Evolutionary conservation across 2,329 filamentous ascomycete species (phyloP), one percentile per base, ranked within the genome.

Genomic region (Fusarium lateritium): DNA sequence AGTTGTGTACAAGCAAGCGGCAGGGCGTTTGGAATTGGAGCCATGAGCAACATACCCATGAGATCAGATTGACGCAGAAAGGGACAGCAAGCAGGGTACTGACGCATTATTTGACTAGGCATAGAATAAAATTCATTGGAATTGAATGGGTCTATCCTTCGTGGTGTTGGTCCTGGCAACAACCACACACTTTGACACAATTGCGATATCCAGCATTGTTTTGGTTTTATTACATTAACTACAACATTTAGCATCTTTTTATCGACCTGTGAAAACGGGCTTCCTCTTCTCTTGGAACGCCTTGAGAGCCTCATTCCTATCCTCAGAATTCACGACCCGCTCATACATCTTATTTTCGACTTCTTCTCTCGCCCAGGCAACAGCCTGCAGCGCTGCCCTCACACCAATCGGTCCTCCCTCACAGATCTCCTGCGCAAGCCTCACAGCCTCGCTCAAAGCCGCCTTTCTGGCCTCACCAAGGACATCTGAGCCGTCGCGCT

Each of bases 331-430:
- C 17, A 98, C 86, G 6, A 98, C 93, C 26, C 90, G 84, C 75
- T 94, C 88, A 79, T 98, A 98, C 82, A 94, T 94, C 72, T 88
- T 85, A 79, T 94, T 95, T 83, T 98, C 96, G n/a, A 91, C 87
- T 75, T 88, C 88, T 81, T 96, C 92, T 6, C 86, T 82, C 78
- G 94, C 79, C 86, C 89, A 86, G 54, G 87, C 85, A 3, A 98
- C 91, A 2, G 95, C 95, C 79, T 90, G 85, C 76, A 98, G 83
- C 5, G 90, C 95, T 54, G 93, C 91, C 67, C 91, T 86, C 33
- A 97, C 85, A 0, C 94, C 94, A 61, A 97, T 84, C 0, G 96
- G 96, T 0, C 92, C 96, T 28, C 94, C 94, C 79, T 97, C 91
- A 77, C 94, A 97, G 52, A 98, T 97, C 79, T 94, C 92, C 70